phyloP scores from a whole-genome alignment of 305 asterid species.

The Fraxinus xanthoxyloides region DNA sequence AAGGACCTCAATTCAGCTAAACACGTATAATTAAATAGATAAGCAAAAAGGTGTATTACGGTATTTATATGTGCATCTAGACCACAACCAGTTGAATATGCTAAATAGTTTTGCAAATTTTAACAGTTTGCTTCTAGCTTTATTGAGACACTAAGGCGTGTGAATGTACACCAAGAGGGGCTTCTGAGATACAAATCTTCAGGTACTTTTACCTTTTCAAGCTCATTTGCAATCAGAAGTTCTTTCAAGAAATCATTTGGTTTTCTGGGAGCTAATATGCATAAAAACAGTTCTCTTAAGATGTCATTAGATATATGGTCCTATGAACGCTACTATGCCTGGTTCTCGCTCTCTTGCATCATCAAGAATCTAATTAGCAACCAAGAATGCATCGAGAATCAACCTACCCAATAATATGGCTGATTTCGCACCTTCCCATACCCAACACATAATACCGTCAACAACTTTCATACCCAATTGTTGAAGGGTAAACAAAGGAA shows the following conservation, averaged over 20 bases:
- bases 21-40: constrained; percentile 11
- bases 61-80: neutral
- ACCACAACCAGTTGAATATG: neutral
- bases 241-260: neutral
- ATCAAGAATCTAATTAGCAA: neutral
- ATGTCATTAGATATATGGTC: neutral
- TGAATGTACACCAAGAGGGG: neutral
- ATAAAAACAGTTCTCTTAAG: neutral
- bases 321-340: neutral
- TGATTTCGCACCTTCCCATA: neutral
- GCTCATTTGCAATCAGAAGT: constrained; percentile 6
- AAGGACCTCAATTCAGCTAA: constrained; percentile 12
- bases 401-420: neutral
- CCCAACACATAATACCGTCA: neutral
- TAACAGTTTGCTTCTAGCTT: constrained; percentile 1
- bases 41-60: neutral
- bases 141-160: neutral
- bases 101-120: constrained; percentile 7
- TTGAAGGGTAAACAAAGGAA: neutral
- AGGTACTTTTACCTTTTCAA: neutral
- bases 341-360: neutral
- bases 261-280: neutral
- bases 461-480: neutral
- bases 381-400: neutral
- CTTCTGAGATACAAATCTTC: neutral